Conservation (phyloP, 192 early-diverging fungal genomes). For the Rhizoclosmatium globosum region DNA sequence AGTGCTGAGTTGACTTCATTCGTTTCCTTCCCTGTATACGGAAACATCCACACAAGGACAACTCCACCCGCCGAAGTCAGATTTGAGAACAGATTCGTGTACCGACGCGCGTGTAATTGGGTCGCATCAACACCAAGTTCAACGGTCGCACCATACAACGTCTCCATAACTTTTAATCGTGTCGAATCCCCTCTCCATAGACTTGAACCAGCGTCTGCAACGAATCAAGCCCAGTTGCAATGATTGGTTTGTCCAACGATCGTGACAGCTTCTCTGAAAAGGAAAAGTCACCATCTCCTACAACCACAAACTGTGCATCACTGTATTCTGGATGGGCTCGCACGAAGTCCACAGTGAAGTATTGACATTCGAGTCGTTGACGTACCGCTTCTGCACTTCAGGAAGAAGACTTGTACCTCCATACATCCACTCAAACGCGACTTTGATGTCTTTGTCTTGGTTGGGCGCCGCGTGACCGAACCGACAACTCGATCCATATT, state of each 20-base stretch:
- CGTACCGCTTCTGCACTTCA: neutral
- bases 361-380: neutral
- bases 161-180: neutral
- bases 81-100: neutral
- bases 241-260: neutral
- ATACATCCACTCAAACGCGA: neutral
- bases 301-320: neutral
- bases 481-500: neutral
- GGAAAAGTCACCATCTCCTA: neutral
- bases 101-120: neutral
- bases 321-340: neutral
- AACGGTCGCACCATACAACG: neutral
- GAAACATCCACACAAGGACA: neutral
- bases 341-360: neutral
- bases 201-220: neutral
- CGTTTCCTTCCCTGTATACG: neutral
- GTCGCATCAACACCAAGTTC: neutral
- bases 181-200: neutral
- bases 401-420: neutral
- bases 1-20: neutral
- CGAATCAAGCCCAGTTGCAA: neutral
- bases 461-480: neutral
- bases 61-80: neutral
- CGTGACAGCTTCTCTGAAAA: neutral
- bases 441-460: neutral